Evolutionary conservation across 2,329 filamentous ascomycete genomes (phyloP), one percentile per base, ranked within the genome.

Genomic region (Lachnellula cervina): DNA sequence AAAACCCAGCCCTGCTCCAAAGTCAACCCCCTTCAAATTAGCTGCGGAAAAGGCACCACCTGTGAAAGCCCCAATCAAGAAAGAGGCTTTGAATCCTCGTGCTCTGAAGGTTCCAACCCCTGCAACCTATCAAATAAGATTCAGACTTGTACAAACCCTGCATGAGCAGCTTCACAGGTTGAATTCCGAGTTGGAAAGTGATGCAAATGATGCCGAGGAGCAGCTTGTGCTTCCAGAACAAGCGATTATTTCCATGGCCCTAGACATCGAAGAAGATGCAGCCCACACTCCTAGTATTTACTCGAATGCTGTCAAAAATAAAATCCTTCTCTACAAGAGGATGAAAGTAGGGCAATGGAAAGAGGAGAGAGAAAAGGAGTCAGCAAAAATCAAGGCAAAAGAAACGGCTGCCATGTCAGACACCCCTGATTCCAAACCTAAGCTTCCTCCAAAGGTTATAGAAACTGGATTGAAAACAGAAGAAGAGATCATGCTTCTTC

Each of bases 251-350:
- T 81, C 80, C 62, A 76, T 83, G 58, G 82, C 84, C 0, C 74
- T 93, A 1, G 87, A 93, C 62, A 84, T 92, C 58, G 95, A 99
- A 72, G 85, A 96, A 68, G 81, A 81, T 37, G 75, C 83, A 7
- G 91, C 91, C 13, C 83, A 86, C 16, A 86, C 86, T 57, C 74
- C 80, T 1, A 72, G 80, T 0, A 83, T 97, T 28, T 99, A 99
- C 67, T 77, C 80, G 7, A 96, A 96, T 64, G 77, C 91, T 25
- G 83, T 97, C 70, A 95, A 92, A 68, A 88, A 90, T 62, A 84
- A 84, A 35, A 87, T 97, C 56, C 80, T 88, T 64, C 78, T 79
- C 44, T 84, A 91, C 68, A 90, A 87, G 67, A 87, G 87, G 59
- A 92, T 96, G 88, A 77, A 76, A 0, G 68, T 83, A 3, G 77